These are phyloP conservation scores for Tulasnella sp. DNA, from an alignment of 768 basidiomycete genomes.

Conservation along the genomic window DNA sequence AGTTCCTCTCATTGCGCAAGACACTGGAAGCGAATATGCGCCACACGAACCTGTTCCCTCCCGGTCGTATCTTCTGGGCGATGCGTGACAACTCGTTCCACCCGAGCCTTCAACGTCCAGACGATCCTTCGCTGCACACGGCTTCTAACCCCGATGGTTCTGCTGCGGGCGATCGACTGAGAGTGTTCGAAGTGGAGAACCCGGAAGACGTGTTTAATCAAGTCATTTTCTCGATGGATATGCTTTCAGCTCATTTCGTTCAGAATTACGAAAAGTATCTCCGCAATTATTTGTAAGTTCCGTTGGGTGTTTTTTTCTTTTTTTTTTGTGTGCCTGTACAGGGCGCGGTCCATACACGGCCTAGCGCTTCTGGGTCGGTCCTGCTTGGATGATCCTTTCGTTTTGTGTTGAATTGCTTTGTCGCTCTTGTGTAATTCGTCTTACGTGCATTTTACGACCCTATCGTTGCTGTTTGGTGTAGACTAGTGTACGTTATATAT, in stretches of 20 bases:
- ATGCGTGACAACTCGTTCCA: constrained; percentile 73
- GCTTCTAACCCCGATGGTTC: constrained; percentile 37
- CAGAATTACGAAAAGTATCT: constrained; percentile 78
- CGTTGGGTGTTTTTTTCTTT: neutral
- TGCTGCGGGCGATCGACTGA: constrained; percentile 50
- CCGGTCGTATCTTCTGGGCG: constrained; percentile 79
- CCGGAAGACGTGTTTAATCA: constrained; percentile 78
- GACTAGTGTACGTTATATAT: neutral
- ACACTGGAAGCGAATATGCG: constrained; percentile 84
- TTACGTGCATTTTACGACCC: neutral
- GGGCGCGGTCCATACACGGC: neutral
- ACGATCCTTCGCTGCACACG: constrained; percentile 29
- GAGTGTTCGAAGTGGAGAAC: constrained; percentile 77
- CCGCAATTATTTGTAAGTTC: constrained; percentile 54
- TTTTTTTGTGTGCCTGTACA: too few species aligned
- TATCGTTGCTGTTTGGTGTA: neutral
- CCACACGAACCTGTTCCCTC: constrained; percentile 69
- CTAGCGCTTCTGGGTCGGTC: neutral
- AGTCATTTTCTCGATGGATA: constrained; percentile 78
- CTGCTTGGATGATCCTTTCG: neutral
- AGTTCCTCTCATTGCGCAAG: constrained; percentile 82
- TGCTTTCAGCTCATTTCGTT: constrained; percentile 76
- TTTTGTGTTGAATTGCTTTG: neutral
- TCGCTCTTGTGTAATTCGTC: neutral
- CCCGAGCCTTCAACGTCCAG: constrained; percentile 52